Base-by-base conservation (phyloP, 331 rosid genomes). In the Spiraea crenata region DNA sequence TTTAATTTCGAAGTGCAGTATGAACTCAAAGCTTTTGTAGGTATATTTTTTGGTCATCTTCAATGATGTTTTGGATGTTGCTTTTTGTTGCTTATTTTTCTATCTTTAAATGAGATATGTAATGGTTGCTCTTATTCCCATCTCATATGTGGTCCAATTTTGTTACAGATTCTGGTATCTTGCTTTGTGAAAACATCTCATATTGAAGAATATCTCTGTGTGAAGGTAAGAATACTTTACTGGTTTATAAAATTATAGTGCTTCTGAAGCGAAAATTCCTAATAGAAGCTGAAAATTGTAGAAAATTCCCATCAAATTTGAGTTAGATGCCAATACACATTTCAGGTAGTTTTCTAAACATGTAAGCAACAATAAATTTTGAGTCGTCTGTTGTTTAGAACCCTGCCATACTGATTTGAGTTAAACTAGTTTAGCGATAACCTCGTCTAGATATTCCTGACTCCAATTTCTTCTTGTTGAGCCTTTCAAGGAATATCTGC, bases 181-280 rank as follows among this genome's bases (percentile, higher is more conserved):
- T 95, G 99, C 90, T 95, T 95, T 76, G 99, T 91, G 73, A 95
- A 89, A 82, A 91, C 99, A 79, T 83, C 99, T 67, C 96, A 82
- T 82, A 79, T 91, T 75, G 97, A 95, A 79, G 99, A 91, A 77
- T 91, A 91, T 86, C 90, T 95, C 7, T 86, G 96, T 39, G 97
- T 95, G 70, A 91, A 95, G 99, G 99, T 91, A 79, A 63, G 54
- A 56, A 69, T 63, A 4, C 20, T 40, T 49, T 58, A 34, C 47
- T 16, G 4, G 9, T 39, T 64, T 59, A 58, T 51, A 45, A 40
- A 57, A 49, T 71, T 13, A 4, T 51, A 73, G 31, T 46, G 44
- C 47, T 5, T 46, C 31, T 39, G 38, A 49, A 58, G 20, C 46
- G 42, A 35, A 44, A 38, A 9, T 34, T 13, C 65, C n/a, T 3